Conservation (phyloP, 2,329 filamentous ascomycete genomes). For the Colletotrichum falcatum region DNA sequence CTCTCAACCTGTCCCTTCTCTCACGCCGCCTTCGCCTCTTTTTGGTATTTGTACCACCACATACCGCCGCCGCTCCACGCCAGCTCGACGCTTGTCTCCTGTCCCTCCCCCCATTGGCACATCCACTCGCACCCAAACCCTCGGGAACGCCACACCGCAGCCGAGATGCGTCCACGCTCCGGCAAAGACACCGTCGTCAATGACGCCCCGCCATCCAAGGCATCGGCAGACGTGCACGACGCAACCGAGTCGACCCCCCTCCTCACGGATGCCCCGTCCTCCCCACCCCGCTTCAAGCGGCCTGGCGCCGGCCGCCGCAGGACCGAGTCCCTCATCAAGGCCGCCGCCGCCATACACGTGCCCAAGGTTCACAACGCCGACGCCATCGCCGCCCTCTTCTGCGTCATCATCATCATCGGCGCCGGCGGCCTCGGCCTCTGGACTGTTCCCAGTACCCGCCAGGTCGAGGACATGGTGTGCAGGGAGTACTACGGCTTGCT, state of each 20-base stretch:
- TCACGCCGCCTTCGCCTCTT: neutral
- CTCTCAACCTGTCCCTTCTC: neutral
- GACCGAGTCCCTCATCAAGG: slow-evolving; percentile 27
- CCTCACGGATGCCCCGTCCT: neutral
- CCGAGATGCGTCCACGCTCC: slow-evolving; percentile 21
- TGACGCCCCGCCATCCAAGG: slow-evolving; percentile 8
- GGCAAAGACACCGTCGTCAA: slow-evolving; percentile 14
- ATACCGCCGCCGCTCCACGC: neutral
- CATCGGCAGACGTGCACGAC: neutral
- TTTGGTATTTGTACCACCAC: neutral
- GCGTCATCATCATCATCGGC: slow-evolving; percentile 48
- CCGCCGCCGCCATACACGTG: slow-evolving; percentile 33
- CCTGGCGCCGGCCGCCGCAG: slow-evolving; percentile 20
- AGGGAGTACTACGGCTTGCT: slow-evolving; percentile 51
- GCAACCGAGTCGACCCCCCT: slow-evolving; percentile 34
- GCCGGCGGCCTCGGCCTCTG: slow-evolving; percentile 47
- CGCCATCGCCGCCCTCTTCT: slow-evolving; percentile 48
- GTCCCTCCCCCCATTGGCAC: neutral
- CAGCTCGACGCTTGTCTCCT: neutral
- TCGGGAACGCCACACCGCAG: slow-evolving; percentile 6
- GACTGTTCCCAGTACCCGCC: slow-evolving; percentile 49
- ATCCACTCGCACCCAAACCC: neutral
- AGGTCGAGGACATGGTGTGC: slow-evolving; percentile 55
- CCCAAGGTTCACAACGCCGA: slow-evolving; percentile 45
- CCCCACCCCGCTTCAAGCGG: neutral